Evolutionary conservation across 78 protist species (phyloP), one percentile per base, ranked within the genome.

Genomic region (Speleostelium caveatum): DNA sequence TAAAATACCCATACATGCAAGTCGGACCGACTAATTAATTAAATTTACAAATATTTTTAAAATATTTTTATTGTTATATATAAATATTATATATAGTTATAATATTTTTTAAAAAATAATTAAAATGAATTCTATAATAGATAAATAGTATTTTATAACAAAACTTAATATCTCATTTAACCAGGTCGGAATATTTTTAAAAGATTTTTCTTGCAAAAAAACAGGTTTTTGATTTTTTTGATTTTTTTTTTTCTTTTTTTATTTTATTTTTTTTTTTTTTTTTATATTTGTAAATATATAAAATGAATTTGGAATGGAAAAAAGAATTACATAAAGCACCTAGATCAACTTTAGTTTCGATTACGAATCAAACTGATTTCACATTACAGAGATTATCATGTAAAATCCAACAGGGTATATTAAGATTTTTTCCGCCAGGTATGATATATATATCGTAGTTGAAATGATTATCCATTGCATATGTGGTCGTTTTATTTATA

Each of bases 341-440:
- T 16, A 83, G 91, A 69, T 69, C 91, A 26, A 59, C 72, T 21
- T 61, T 83, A 22, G 32, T 83, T 17, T 17, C 19, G 17, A 69
- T 83, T 32, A 55, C 91, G 1, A 83, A 83, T 69, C 75, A 83
- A 67, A 83, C 91, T 2, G 91, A 83, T 42, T 83, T 68, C 66
- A 61, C 39, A 69, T 60, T 83, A 69, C 91, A 83, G 66, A 67
- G 91, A 83, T 41, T 83, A 41, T 83, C 75, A 56, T 73, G 75
- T 35, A 83, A 83, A 60, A 14, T 83, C 32, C 91, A 83, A 51
- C 91, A 83, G 45, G 91, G 91, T 38, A n/a, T 69, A 62, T 69
- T 83, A 33, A 53, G 91, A 60, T 61, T 83, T 41, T 56, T 83
- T 2, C 91, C 91, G 59, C 91, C 91, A 35, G 89, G 89, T 80